Base-by-base conservation (phyloP, 805 yeast species). In the Ogataea naganishii region DNA sequence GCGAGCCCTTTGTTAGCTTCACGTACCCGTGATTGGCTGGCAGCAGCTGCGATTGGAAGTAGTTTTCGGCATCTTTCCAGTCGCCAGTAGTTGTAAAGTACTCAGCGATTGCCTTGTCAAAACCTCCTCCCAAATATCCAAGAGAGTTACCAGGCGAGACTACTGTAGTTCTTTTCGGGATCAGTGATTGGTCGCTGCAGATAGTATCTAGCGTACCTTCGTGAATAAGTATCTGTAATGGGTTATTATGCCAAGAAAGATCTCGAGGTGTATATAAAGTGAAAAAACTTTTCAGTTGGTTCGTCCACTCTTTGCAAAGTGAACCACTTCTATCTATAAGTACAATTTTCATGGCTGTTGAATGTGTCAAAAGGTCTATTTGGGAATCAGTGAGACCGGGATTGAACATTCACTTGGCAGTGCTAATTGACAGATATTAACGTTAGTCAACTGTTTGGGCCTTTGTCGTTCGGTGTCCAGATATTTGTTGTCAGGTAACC, bases 91-190 rank as follows among this genome's bases (percentile, higher is more conserved):
- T 27, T 14, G 36, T 26, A 32, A 51, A 60, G 18, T 49, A 33
- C 4, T 41, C 34, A 3, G 60, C 58, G n/a, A 62, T 33, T 1
- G 53, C 53, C 25, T 34, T 40, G 41, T 69, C 75, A 41, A 69
- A 65, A 1, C 75, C 75, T 2, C 75, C 76, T 4, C 68, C 69
- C 39, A 69, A 49, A 28, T 53, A 61, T 4, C 74, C 75, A 30
- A 60, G 51, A 3, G 71, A 62, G 35, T 69, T 69, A 1, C 75
- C 75, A 2, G 75, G 75, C 3, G 74, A 66, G 2, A 69, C 59
- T 12, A 69, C 52, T 3, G 43, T 61, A 36, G 51, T 26, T 3
- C n/a, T n/a, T n/a, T n/a, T n/a, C n/a, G n/a, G n/a, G n/a, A n/a
- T n/a, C n/a, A n/a, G n/a, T n/a, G n/a, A n/a, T n/a, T n/a, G n/a